phyloP scores from a whole-genome alignment of 2,329 filamentous ascomycete species.

The Aspergillus neotritici region DNA sequence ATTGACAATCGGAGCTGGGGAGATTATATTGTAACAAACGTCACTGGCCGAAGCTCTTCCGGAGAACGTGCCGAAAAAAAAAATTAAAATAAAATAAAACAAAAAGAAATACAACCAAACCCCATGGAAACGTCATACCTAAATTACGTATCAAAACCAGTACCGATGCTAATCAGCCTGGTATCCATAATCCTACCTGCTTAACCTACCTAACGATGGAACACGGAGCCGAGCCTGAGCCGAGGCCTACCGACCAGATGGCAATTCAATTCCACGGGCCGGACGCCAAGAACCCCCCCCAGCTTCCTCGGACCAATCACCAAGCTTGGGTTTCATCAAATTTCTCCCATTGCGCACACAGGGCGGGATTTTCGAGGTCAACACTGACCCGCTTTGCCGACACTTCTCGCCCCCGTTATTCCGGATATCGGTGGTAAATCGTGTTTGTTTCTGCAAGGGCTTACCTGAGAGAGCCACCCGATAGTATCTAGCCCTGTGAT shows the following conservation, averaged over 20 bases:
- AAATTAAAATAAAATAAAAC: slow-evolving; percentile 24
- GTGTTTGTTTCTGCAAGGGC: slow-evolving; percentile 17
- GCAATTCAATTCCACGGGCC: slow-evolving; percentile 19
- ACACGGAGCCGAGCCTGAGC: slow-evolving; percentile 27
- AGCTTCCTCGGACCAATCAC: slow-evolving; percentile 22
- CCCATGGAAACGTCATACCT: slow-evolving; percentile 25
- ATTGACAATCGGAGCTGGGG: not conserved
- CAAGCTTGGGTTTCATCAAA: slow-evolving; percentile 20
- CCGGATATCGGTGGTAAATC: slow-evolving; percentile 34
- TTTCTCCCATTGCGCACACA: slow-evolving; percentile 19
- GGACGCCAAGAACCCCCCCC: slow-evolving; percentile 14
- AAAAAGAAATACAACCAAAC: slow-evolving; percentile 18
- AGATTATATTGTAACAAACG: not conserved
- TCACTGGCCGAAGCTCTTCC: slow-evolving; percentile 17
- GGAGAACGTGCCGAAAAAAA: slow-evolving; percentile 22
- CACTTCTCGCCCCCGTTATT: slow-evolving; percentile 19
- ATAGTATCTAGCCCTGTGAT: not conserved
- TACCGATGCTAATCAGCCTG: too few relatives aligned
- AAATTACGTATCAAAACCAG: slow-evolving; percentile 17
- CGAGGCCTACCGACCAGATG: slow-evolving; percentile 31
- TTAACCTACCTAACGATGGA: slow-evolving; percentile 4
- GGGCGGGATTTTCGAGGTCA: slow-evolving; percentile 22
- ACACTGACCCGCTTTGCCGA: slow-evolving; percentile 24
- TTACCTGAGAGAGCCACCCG: slow-evolving; percentile 1
- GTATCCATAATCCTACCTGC: too few relatives aligned